Base-by-base conservation (phyloP, 2,329 filamentous ascomycete genomes). In the Huntiella savannae region DNA sequence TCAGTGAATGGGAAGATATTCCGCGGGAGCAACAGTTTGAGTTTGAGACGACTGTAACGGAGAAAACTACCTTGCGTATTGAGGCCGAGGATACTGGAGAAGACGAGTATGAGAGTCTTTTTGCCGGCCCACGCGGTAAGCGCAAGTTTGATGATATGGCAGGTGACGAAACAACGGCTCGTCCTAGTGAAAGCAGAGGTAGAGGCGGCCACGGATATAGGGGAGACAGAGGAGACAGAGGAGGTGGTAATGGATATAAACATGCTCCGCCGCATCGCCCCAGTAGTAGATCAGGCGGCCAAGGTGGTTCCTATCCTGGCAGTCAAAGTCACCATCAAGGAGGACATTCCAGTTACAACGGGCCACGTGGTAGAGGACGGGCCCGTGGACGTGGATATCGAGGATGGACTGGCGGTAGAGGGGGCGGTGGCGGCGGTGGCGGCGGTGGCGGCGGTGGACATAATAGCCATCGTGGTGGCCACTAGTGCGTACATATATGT, bases 21-120 rank as follows among this genome's bases (percentile, higher is more conserved):
- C 63, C 79, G 0, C 65, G 73, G 4, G 77, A 85, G 5, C 75
- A 82, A 55, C 70, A 76, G 0, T 76, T 87, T 56, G 70, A 76
- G 4, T 86, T 96, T 55, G 83, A 92, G 52, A 86, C 82, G 1
- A 76, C 75, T 0, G 83, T 96, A 1, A 82, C 82, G 13, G 87
- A 96, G 62, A 94, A 92, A 63, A 75, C 84, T 12, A 69, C 91
- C 52, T 63, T 96, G 44, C 73, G 82, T 1, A 78, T 96, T 40
- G 85, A 94, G 59, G 68, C 77, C 45, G 82, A 88, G 52, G 64
- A 76, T 43, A 63, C 65, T 2, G 60, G 63, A 17, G 76, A 81
- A 54, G 74, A 73, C 51, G 71, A 75, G 51, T 77, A 75, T 55
- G 75, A 82, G 54, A 73, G 69, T 54, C 62, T 73, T 13, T 75